Evolutionary conservation across 2,329 filamentous ascomycete genomes (phyloP).

Genomic region (Penicillium polonicum): DNA sequence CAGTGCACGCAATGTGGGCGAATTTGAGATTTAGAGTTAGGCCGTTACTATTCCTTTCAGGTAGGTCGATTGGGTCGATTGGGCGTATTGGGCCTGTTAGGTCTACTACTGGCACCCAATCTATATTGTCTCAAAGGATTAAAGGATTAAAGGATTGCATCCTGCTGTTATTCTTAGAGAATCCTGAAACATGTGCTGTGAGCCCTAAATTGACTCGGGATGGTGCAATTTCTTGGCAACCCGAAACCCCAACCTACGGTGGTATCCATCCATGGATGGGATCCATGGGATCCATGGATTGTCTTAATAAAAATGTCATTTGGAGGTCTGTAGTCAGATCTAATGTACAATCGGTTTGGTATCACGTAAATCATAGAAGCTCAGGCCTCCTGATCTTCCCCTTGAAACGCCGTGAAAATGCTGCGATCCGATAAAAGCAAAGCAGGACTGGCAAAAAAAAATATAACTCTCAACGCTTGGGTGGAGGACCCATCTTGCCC

Average conservation of each 20-base stretch:
- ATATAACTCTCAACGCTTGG: constrained; percentile 28
- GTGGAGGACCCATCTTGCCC: constrained; percentile 53
- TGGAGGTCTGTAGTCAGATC: background rate
- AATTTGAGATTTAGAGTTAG: background rate
- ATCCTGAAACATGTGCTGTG: background rate
- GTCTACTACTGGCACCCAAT: background rate
- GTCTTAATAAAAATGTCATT: background rate
- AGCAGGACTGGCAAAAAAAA: background rate
- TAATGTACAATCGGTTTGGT: constrained; percentile 18
- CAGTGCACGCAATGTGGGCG: constrained; percentile 21
- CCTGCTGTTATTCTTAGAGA: background rate
- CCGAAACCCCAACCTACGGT: too few relatives aligned
- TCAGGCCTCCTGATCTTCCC: constrained; percentile 12
- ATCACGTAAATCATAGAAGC: constrained; percentile 18
- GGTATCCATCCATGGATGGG: too few relatives aligned
- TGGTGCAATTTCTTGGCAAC: constrained; percentile 7
- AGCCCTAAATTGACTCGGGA: background rate
- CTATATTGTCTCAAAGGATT: background rate
- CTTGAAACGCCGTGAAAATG: constrained; percentile 22
- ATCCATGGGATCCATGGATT: too few relatives aligned
- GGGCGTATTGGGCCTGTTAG: background rate
- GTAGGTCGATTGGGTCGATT: background rate
- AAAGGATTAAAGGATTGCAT: background rate
- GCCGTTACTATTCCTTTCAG: background rate
- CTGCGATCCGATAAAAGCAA: constrained; percentile 13